phyloP scores from a whole-genome alignment of 2,329 filamentous ascomycete species.

The Stachybotrys chartarum region DNA sequence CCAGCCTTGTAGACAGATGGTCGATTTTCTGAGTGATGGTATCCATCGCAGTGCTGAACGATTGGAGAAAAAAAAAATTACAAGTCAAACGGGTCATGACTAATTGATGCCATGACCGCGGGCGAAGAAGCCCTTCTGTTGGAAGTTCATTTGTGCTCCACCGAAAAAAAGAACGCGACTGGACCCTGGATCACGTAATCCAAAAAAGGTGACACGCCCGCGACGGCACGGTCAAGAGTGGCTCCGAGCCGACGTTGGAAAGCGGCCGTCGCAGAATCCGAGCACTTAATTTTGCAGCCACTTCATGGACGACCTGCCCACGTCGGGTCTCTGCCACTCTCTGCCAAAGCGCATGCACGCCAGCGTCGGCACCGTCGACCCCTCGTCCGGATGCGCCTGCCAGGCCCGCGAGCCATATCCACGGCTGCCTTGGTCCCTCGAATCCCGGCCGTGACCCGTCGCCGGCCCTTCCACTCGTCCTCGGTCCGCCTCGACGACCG shows the following conservation, averaged over 20 bases:
- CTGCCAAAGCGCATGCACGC: neutral
- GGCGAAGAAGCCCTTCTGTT: too few relatives aligned
- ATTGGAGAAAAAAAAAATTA: too few relatives aligned
- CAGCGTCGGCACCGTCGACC: slow-evolving; percentile 9
- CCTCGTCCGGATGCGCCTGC: slow-evolving; percentile 22
- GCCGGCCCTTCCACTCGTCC: slow-evolving; percentile 13
- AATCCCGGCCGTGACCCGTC: slow-evolving; percentile 16
- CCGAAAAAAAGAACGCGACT: neutral
- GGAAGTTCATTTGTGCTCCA: too few relatives aligned
- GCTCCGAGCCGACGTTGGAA: neutral
- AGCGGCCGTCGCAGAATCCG: neutral
- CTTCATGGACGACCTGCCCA: neutral
- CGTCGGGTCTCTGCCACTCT: slow-evolving; percentile 1
- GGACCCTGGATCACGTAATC: neutral
- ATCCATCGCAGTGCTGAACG: too few relatives aligned
- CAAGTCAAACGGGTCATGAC: too few relatives aligned
- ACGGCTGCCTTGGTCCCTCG: slow-evolving; percentile 10
- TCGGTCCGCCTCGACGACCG: slow-evolving; percentile 7
- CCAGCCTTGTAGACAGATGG: too few relatives aligned
- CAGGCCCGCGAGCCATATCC: slow-evolving; percentile 20
- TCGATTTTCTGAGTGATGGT: too few relatives aligned
- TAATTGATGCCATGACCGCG: too few relatives aligned
- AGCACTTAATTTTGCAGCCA: neutral
- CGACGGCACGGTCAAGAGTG: neutral
- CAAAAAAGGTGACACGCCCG: neutral